Evolutionary conservation across 108 stramenopile species (phyloP).

Genomic region (Skeletonema grethae): DNA sequence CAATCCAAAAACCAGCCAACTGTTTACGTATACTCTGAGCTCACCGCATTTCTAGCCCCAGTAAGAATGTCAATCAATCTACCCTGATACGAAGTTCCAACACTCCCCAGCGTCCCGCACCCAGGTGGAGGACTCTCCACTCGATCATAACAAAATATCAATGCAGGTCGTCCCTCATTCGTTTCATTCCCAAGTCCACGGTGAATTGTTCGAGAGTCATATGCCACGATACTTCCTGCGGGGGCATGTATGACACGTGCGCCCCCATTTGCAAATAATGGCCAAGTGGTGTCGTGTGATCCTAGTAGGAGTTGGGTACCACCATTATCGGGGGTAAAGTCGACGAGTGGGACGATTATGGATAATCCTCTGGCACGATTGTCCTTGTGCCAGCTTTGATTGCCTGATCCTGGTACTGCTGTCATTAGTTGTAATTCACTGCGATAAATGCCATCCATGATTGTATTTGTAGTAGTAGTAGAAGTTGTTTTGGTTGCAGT

Average conservation of each 20-base stretch:
- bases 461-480: background rate
- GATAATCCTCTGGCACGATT: constrained; percentile 16
- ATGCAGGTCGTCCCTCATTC: constrained; percentile 12
- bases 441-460: constrained; percentile 15
- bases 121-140: constrained; percentile 17
- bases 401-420: constrained; percentile 9
- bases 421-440: constrained; percentile 23
- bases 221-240: constrained; percentile 11
- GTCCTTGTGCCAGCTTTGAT: constrained; percentile 23
- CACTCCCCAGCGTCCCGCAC: constrained; percentile 11
- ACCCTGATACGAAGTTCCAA: constrained; percentile 12
- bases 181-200: constrained; percentile 21
- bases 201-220: constrained; percentile 16
- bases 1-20: no score
- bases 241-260: background rate
- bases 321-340: background rate
- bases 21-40: background rate
- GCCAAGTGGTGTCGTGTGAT: background rate
- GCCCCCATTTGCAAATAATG: background rate
- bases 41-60: constrained; percentile 1
- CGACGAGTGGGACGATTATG: constrained; percentile 1
- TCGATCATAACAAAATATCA: constrained; percentile 22
- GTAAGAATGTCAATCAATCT: constrained; percentile 12
- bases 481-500: background rate
- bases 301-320: background rate